Evolutionary conservation across 129 eudicot genomes (phyloP).

Genomic region (Cynara cardunculus): DNA sequence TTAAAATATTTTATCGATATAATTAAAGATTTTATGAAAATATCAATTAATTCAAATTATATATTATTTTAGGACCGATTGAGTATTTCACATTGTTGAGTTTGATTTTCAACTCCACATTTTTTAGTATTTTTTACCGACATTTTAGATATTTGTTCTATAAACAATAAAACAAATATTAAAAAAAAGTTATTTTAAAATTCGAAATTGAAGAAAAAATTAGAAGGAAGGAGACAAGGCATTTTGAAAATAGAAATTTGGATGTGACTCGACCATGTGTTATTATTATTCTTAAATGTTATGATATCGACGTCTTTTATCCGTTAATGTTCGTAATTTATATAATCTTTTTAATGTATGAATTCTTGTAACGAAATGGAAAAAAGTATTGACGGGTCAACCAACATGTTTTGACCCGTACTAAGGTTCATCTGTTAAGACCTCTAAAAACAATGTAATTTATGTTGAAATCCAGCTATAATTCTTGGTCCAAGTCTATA

Average conservation of each 20-base stretch:
- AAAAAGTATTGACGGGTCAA: too few species aligned
- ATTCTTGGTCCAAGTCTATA: too few species aligned
- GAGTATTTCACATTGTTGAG: neutral
- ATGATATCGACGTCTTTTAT: neutral
- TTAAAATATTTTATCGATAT: too few species aligned
- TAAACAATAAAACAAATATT: too few species aligned
- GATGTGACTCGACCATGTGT: conserved; percentile 13
- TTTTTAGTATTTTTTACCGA: neutral
- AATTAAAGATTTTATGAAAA: too few species aligned
- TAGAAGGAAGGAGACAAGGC: neutral
- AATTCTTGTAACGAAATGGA: too few species aligned
- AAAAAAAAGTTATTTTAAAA: neutral
- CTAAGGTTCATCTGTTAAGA: too few species aligned
- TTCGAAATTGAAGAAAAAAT: neutral
- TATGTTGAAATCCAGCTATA: too few species aligned
- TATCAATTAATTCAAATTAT: too few species aligned
- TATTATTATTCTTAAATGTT: neutral
- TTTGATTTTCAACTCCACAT: neutral
- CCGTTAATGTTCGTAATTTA: neutral
- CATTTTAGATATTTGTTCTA: neutral
- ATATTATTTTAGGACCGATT: neutral
- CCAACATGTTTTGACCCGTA: too few species aligned
- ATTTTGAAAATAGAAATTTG: conserved; percentile 1
- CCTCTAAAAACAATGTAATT: too few species aligned
- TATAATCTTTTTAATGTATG: too few species aligned